Evolutionary conservation across 257 asterid genomes (phyloP).

Genomic region (Mitragyna speciosa): DNA sequence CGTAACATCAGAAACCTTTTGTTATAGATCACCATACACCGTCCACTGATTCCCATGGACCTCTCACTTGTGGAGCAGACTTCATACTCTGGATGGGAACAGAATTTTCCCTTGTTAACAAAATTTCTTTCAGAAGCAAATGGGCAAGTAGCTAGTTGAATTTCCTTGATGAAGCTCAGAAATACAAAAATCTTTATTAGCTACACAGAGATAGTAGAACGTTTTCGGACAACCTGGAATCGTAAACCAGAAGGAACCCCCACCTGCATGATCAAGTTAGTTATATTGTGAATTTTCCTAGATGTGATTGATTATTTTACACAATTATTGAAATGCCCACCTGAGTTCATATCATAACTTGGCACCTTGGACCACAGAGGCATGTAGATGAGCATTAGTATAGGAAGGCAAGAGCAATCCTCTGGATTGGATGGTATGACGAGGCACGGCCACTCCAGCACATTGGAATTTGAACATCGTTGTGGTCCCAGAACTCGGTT

Average conservation of each 20-base stretch:
- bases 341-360: not conserved
- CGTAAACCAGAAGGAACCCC: slow-evolving; percentile 43
- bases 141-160: too few relatives aligned
- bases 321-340: not conserved
- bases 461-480: slow-evolving; percentile 51
- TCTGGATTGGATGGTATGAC: slow-evolving; percentile 36
- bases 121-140: too few relatives aligned
- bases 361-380: slow-evolving; percentile 46
- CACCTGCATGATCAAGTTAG: slow-evolving; percentile 30
- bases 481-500: slow-evolving; percentile 54
- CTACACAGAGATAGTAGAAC: slow-evolving; percentile 16
- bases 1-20: too few relatives aligned
- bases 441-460: slow-evolving; percentile 55
- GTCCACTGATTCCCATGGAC: too few relatives aligned
- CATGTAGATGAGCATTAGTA: slow-evolving; percentile 50
- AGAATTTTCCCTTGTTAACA: too few relatives aligned
- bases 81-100: too few relatives aligned
- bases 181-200: too few relatives aligned
- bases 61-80: too few relatives aligned
- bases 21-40: too few relatives aligned
- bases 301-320: not conserved
- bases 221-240: slow-evolving; percentile 77
- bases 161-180: too few relatives aligned
- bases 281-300: too few relatives aligned
- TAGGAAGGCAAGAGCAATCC: slow-evolving; percentile 53